phyloP scores from a whole-genome alignment of 1,284 basidiomycete genomes.

The Rhodotorula sp. region DNA sequence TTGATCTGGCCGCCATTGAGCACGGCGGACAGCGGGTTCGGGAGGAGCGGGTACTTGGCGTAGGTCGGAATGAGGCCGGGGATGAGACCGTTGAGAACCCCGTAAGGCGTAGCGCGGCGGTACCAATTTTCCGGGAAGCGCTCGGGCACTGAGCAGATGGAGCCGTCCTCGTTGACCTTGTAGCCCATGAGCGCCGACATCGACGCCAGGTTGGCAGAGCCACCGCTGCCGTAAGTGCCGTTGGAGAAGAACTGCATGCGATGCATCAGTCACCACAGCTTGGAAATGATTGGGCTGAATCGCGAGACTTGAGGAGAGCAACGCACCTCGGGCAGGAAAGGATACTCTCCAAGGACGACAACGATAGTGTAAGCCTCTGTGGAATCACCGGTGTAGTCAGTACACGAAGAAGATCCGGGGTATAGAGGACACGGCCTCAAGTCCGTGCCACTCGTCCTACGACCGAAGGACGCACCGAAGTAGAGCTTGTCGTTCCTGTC shows the following conservation, averaged over 20 bases:
- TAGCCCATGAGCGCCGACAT: constrained; percentile 3
- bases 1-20: not conserved
- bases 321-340: not conserved
- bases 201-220: not conserved
- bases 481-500: not conserved
- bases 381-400: not conserved
- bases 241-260: constrained; percentile 12
- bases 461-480: not conserved
- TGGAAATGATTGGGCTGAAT: no score
- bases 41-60: not conserved
- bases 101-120: constrained; percentile 9
- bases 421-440: no score
- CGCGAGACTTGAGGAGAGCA: no score
- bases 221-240: constrained; percentile 11
- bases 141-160: constrained; percentile 4
- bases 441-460: no score
- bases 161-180: constrained; percentile 12
- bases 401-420: not conserved
- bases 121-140: constrained; percentile 16
- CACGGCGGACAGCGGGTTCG: constrained; percentile 4
- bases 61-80: not conserved
- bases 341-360: constrained; percentile 6
- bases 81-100: constrained; percentile 6
- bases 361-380: constrained; percentile 2
- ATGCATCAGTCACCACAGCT: no score